Evolutionary conservation across 129 eudicot genomes (phyloP), one percentile per base, ranked within the genome.

Genomic region (Tagetes erecta): DNA sequence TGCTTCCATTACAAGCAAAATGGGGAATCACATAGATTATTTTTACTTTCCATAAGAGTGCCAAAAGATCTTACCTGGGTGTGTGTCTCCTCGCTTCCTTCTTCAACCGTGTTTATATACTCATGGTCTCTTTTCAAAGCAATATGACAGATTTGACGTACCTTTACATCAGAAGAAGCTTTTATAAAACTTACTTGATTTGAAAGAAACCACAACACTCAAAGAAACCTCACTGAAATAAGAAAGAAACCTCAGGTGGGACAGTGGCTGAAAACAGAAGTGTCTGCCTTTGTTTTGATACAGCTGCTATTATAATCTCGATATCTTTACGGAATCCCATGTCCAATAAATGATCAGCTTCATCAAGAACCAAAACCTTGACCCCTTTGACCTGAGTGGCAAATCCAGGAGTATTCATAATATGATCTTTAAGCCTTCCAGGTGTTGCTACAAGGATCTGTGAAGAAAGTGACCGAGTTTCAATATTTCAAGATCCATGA

Each of bases 371-470:
- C 82, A 95, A 81, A 76, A 91, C 87, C 83, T 95, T 95, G 51
- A 95, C 94, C 30, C 97, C 99, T 83, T 80, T 88, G 36, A 95
- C 71, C 74, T 92, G 86, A 13, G 95, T 91, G 47, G 96, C 97
- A 78, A 91, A 95, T 57, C 99, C 99, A 73, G 96, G 45, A 59
- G 99, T 95, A 70, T 95, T 95, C 86, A 91, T 94, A 50, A 91
- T 80, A 78, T 95, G 99, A 82, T 95, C 99, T 84, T 81, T 87
- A 39, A 95, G 96, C 77, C 99, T 86, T 80, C 99, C 99, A 85
- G 99, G 99, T 63, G 99, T 95, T 13, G 99, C 99, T 41, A 95
- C 96, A 60, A 95, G 97, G 78, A 95, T 91, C 97, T 95, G 87
- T 8, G 64, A 37, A 49, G 47, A 74, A 74, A 46, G 39, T 2